These are phyloP conservation scores for Setaria italica DNA, from an alignment of 202 grass and related monocot genomes.

Conservation along the genomic window DNA sequence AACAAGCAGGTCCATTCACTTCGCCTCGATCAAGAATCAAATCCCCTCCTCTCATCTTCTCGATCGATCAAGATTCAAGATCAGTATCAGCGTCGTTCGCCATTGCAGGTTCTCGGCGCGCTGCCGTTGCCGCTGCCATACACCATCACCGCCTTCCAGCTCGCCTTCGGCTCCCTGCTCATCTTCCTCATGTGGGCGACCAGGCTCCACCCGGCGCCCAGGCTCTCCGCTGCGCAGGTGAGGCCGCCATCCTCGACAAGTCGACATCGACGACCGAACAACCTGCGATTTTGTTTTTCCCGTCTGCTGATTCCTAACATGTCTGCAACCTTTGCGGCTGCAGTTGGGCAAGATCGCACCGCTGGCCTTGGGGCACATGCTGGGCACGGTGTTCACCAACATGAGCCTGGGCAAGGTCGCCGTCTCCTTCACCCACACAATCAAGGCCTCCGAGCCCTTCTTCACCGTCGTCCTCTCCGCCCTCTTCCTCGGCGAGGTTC, in stretches of 20 bases:
- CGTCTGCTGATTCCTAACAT: background rate
- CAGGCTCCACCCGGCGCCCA: conserved; percentile 60
- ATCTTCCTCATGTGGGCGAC: conserved; percentile 73
- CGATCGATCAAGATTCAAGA: background rate
- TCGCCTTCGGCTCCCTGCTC: conserved; percentile 62
- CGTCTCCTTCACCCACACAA: conserved; percentile 85
- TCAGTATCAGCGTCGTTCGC: background rate
- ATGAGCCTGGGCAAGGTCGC: conserved; percentile 77
- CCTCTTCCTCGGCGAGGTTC: conserved; percentile 70
- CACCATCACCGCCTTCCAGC: conserved; percentile 71
- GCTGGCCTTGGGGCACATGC: conserved; percentile 67
- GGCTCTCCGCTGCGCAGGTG: conserved; percentile 54
- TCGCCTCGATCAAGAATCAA: background rate
- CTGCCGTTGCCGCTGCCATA: conserved; percentile 63
- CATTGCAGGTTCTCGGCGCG: conserved; percentile 49
- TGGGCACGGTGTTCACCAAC: conserved; percentile 83
- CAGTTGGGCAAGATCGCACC: conserved; percentile 64
- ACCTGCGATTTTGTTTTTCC: background rate
- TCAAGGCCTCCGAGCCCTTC: conserved; percentile 81
- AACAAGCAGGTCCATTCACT: conserved; percentile 63
- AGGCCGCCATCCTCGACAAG: background rate
- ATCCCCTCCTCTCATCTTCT: background rate
- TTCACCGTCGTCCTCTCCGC: conserved; percentile 80
- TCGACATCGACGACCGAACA: background rate
- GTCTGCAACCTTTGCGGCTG: background rate